Evolutionary conservation across 495 filamentous ascomycete species (phyloP), one percentile per base, ranked within the genome.

Genomic region (Umbilicaria muhlenbergii): DNA sequence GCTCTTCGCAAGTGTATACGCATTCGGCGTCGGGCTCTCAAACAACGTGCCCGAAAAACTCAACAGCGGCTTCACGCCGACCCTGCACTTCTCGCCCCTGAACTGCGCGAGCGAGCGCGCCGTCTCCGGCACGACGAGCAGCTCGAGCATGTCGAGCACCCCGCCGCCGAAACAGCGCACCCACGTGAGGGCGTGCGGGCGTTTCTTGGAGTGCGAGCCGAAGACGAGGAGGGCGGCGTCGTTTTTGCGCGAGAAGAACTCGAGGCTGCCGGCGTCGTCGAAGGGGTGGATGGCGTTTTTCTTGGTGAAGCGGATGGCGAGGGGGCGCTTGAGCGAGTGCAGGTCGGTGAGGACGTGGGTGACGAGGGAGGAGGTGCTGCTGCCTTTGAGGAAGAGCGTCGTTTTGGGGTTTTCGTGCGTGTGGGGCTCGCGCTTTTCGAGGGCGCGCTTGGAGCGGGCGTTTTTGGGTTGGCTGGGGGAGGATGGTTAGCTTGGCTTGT

Each of bases 211-310:
- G 65, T 79, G 77, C 57, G 73, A 80, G 19, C 77, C 84, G 53
- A 91, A 89, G 42, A 89, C 74, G 11, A 86, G 66, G 16, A 91
- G 59, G 5, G 78, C 78, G 51, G 83, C 77, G 63, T 98, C 91
- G 58, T 98, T 98, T 69, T 96, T 98, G 54, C 85, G 76, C 48
- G 78, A 79, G 66, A 96, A 82, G 68, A 98, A 96, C 58, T 92
- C 83, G 18, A 98, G 70, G 15, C 79, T 83, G 13, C 81, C 69
- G 42, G 80, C 63, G 58, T 88, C 89, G 63, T 94, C 92, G 63
- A 96, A 98, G 2, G 91, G 91, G 57, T 86, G 89, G 50, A 93
- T 77, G 36, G 73, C 67, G 59, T 98, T 98, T 66, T 93, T 94
- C 70, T 95, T 96, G 61, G 73, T 81, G 69, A 98, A 94, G 43